These are phyloP conservation scores for Aspergillus pseudoterreus DNA, from an alignment of 2,329 filamentous ascomycete species.

Conservation along the genomic window DNA sequence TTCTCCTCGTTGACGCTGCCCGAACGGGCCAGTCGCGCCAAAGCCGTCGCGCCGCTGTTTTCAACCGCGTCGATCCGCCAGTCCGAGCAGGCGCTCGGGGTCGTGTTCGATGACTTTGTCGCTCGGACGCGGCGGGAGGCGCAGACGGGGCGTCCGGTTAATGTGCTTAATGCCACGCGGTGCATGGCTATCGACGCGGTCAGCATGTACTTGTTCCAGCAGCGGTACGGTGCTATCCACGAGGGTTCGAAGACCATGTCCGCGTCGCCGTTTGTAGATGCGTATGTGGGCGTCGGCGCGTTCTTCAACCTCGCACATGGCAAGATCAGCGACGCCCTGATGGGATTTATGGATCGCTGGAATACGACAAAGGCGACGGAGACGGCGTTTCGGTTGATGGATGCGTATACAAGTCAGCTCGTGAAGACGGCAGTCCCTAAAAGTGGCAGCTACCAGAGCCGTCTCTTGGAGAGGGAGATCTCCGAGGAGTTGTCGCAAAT, in stretches of 20 bases:
- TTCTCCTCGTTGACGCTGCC: slow-evolving; percentile 47
- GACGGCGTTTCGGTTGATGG: slow-evolving; percentile 38
- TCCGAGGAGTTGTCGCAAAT: slow-evolving; percentile 43
- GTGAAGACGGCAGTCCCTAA: slow-evolving; percentile 31
- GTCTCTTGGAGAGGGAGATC: slow-evolving; percentile 42
- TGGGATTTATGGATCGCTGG: slow-evolving; percentile 31
- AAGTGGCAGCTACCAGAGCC: slow-evolving; percentile 46
- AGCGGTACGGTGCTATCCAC: slow-evolving; percentile 48
- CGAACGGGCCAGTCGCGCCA: slow-evolving; percentile 46
- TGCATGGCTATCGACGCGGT: slow-evolving; percentile 54
- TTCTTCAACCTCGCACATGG: slow-evolving; percentile 51
- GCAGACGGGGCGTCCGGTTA: slow-evolving; percentile 13
- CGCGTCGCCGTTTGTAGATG: slow-evolving; percentile 51
- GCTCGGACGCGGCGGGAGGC: slow-evolving; percentile 14
- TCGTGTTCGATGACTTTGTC: slow-evolving; percentile 21
- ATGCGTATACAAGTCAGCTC: slow-evolving; percentile 41
- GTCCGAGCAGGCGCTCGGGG: slow-evolving; percentile 12
- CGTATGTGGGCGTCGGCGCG: slow-evolving; percentile 52
- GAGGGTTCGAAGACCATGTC: slow-evolving; percentile 38
- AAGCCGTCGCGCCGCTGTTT: slow-evolving; percentile 51
- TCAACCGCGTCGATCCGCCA: slow-evolving; percentile 19
- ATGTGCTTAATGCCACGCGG: slow-evolving; percentile 47
- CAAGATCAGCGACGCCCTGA: slow-evolving; percentile 31
- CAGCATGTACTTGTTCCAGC: slow-evolving; percentile 51
- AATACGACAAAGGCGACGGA: slow-evolving; percentile 28